These are phyloP conservation scores for Heritiera littoralis DNA, from an alignment of 345 rosid species.

Conservation along the genomic window DNA sequence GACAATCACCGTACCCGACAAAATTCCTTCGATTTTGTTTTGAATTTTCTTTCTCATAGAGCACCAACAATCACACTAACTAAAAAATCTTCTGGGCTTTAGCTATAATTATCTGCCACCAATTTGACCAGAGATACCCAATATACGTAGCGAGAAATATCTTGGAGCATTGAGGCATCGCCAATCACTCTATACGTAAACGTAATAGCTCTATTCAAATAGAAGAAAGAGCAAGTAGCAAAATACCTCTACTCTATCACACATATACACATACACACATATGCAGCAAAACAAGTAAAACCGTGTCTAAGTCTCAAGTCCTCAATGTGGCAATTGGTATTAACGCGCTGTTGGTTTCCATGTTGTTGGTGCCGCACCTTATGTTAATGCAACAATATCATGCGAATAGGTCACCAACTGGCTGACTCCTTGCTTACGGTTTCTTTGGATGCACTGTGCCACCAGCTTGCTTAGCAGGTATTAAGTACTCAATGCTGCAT, in stretches of 20 bases:
- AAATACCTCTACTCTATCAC: too few relatives aligned
- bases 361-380: background rate
- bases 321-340: background rate
- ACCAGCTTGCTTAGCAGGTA: slow-evolving; percentile 25
- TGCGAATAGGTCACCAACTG: slow-evolving; percentile 26
- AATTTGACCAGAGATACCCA: background rate
- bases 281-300: too few relatives aligned
- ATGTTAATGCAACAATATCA: slow-evolving; percentile 22
- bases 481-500: slow-evolving; percentile 18
- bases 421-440: slow-evolving; percentile 27
- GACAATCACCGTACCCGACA: background rate
- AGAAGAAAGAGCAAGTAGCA: too few relatives aligned
- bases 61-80: background rate
- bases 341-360: background rate
- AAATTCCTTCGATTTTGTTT: background rate
- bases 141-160: too few relatives aligned
- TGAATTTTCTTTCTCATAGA: background rate
- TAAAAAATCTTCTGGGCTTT: background rate
- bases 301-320: background rate
- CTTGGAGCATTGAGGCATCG: too few relatives aligned
- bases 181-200: too few relatives aligned
- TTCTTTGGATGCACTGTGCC: slow-evolving; percentile 25
- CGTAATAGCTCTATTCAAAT: too few relatives aligned
- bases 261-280: too few relatives aligned
- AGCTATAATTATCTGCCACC: background rate